Base-by-base conservation (phyloP, 257 asterid genomes). In the Penstemon newberryi region DNA sequence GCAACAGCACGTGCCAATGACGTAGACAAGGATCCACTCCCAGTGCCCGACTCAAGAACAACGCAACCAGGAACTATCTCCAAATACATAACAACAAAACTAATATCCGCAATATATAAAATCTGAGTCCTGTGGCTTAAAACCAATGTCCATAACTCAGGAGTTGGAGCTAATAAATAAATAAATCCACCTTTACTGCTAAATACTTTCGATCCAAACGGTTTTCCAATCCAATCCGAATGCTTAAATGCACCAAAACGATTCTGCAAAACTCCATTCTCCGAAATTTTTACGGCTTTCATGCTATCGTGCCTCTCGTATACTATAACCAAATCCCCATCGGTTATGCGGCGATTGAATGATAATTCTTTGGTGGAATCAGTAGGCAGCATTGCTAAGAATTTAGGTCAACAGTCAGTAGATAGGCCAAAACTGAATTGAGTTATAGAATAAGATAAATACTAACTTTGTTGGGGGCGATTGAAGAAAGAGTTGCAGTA, bases 81-180 rank as follows among this genome's bases (percentile, higher is more conserved):
- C 91, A 94, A 73, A 73, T 83, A 94, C 95, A 82, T 87, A 13
- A 94, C 78, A 43, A 94, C 95, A 42, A 94, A 91, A 73, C 97
- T 91, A 69, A 94, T 89, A 76, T 94, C 99, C 15, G 96, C 97
- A n/a, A 91, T 77, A 71, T 94, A 94, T 1, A 91, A 82, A 75
- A 94, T 94, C 81, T 94, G 99, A 42, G 99, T 94, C 83, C 99
- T 83, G 78, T 94, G 99, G 82, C 97, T 94, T 63, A 94, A 71
- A 59, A 94, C 97, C 66, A 91, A 78, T 36, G 97, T 94, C 99
- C 97, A 94, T 4, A 94, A 54, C 84, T 94, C 99, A 1, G 99
- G 89, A 6, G 99, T 94, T 10, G 99, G 99, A 60, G 97, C 96
- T 58, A 94, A 80, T 70, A 94, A 72, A 78, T 91, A 89, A 15